Evolutionary conservation across 2,329 filamentous ascomycete species (phyloP), one percentile per base, ranked within the genome.

Genomic region (Thermoascus crustaceus): DNA sequence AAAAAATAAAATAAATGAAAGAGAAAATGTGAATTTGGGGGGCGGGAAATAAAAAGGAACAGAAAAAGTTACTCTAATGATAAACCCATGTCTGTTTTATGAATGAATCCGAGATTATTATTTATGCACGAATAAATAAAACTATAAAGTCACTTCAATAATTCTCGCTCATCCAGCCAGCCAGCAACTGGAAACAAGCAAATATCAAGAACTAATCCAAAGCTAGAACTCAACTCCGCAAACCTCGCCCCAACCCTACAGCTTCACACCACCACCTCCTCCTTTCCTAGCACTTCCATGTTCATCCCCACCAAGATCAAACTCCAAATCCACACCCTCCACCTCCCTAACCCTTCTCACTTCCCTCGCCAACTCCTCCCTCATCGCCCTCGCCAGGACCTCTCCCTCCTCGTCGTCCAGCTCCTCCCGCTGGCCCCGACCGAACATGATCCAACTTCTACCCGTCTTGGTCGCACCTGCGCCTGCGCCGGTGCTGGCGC

Each of bases 371-470:
- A 66, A 37, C 45, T 61, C 54, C 21, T 42, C 49, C 26, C 65
- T 53, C 46, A 69, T 54, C 30, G 49, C 45, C 29, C 43, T 43
- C 4, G 58, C 63, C 27, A 68, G 39, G 5, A 43, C 44, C 36
- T 55, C 58, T 13, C 55, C 63, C 34, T 69, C 66, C 1, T 67
- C 64, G 36, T 68, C 64, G 44, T 69, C 65, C 21, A 69, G 49
- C 20, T 69, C 66, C 13, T 68, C 57, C 35, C 66, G 55, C 49
- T 63, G 58, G 9, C 69, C 67, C 2, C 63, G 57, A 4, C 66
- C 66, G 49, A 69, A 68, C 54, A 69, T 64, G 23, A 62, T 58
- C 44, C 61, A 67, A 33, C 57, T 57, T n/a, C n/a, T n/a, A n/a
- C n/a, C n/a, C 31, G 46, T 46, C 35, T 44, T 51, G 16, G 44